Percentiles rank a stretch among this genome's conserved stretches.
phyloP scores from a whole-genome alignment of 2,329 filamentous ascomycete species.

The Aureobasidium namibiae region DNA sequence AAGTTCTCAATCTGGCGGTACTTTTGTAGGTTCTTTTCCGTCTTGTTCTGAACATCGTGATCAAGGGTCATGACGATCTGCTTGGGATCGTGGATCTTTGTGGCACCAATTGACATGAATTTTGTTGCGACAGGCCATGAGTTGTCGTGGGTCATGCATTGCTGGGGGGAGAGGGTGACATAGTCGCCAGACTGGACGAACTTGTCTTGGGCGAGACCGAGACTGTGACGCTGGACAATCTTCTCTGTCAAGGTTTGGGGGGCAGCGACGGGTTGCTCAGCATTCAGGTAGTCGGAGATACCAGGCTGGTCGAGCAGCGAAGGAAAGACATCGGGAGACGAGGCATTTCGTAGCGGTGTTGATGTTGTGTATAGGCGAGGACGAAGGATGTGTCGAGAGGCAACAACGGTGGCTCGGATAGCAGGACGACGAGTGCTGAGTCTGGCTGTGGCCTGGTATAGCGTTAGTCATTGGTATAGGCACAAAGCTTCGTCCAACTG shows the following conservation, averaged over 20 bases:
- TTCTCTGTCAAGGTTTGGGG: conserved; percentile 87
- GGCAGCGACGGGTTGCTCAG: conserved; percentile 32
- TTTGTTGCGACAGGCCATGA: conserved; percentile 67
- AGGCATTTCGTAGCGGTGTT: conserved; percentile 19
- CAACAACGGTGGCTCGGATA: conserved; percentile 1
- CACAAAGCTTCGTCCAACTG: not conserved
- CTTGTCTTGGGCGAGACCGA: conserved; percentile 69
- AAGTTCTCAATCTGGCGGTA: conserved; percentile 77
- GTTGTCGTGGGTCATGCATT: conserved; percentile 84
- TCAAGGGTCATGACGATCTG: conserved; percentile 81
- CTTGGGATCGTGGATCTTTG: conserved; percentile 58
- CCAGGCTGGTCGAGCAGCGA: conserved; percentile 52
- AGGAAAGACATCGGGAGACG: conserved; percentile 50
- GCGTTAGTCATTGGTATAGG: not conserved
- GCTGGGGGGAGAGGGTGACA: conserved; percentile 62
- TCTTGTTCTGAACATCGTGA: conserved; percentile 82
- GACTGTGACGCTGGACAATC: conserved; percentile 74
- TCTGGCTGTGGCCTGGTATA: conserved; percentile 10
- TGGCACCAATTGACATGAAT: conserved; percentile 75
- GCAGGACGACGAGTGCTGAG: conserved; percentile 6
- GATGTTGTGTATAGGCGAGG: conserved; percentile 14
- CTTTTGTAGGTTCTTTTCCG: conserved; percentile 70
- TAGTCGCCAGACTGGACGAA: conserved; percentile 74
- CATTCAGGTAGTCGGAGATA: conserved; percentile 64
- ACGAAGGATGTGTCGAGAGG: not conserved